Percentiles rank a stretch among this genome's conserved stretches.
phyloP scores from a whole-genome alignment of 2,329 filamentous ascomycete species.

The Fusarium longipes region DNA sequence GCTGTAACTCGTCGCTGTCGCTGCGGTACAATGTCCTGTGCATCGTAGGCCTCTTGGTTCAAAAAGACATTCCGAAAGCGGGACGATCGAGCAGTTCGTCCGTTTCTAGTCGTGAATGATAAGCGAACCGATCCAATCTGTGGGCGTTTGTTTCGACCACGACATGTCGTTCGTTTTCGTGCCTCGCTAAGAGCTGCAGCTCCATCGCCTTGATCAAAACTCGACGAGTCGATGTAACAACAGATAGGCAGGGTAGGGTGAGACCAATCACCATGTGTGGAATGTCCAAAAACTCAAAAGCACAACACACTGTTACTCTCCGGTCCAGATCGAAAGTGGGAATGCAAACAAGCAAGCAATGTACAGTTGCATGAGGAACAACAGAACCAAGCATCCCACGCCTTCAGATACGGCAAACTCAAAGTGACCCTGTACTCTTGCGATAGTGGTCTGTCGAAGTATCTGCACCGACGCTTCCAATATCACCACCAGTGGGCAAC shows the following conservation, averaged over 20 bases:
- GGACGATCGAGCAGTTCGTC: constrained; percentile 22
- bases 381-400: not conserved
- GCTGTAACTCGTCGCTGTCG: constrained; percentile 24
- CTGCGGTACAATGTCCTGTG: constrained; percentile 2
- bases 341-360: constrained; percentile 9
- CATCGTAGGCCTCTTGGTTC: constrained; percentile 1
- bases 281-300: constrained; percentile 6
- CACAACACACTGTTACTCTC: constrained; percentile 14
- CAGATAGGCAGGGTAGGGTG: not conserved
- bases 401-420: constrained; percentile 19
- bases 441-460: constrained; percentile 25
- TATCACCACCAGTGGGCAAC: constrained; percentile 25
- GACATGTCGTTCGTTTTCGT: constrained; percentile 16
- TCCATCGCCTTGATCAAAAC: not conserved
- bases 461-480: constrained; percentile 22
- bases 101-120: constrained; percentile 3
- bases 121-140: constrained; percentile 9
- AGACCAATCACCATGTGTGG: not conserved
- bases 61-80: constrained; percentile 15
- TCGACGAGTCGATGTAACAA: too few relatives aligned
- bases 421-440: constrained; percentile 35
- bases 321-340: not conserved
- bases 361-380: constrained; percentile 2
- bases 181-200: not conserved
- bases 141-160: constrained; percentile 1